Conservation (phyloP, 2,329 filamentous ascomycete genomes). For the Xylariales sp. region DNA sequence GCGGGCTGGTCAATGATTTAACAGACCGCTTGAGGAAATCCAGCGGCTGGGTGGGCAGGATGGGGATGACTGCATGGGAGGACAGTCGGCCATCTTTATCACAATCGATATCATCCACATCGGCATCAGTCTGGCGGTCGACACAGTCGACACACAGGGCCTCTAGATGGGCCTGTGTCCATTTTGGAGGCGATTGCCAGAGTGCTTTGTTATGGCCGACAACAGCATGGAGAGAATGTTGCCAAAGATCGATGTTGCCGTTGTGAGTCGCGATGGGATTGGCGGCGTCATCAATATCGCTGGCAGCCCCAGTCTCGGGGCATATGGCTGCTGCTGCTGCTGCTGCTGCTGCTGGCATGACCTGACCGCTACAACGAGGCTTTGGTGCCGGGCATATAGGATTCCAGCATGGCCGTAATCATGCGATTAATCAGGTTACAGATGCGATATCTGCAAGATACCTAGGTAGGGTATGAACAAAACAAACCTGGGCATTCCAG, state of each 20-base stretch:
- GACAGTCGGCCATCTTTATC: neutral
- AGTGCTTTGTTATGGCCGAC: constrained; percentile 21
- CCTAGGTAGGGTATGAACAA: too few species aligned
- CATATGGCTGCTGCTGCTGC: neutral
- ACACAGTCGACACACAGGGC: constrained; percentile 29
- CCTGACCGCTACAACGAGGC: too few species aligned
- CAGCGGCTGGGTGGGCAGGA: neutral
- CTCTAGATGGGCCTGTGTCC: constrained; percentile 23
- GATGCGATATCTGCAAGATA: too few species aligned
- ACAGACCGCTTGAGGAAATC: constrained; percentile 1
- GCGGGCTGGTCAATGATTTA: neutral
- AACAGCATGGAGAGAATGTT: constrained; percentile 28
- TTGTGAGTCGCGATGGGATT: neutral
- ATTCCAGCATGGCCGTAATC: too few species aligned
- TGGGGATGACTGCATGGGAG: constrained; percentile 20
- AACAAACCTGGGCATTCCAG: too few species aligned
- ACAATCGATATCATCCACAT: neutral
- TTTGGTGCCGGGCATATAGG: too few species aligned
- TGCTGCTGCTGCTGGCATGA: too few species aligned
- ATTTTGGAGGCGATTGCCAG: constrained; percentile 13
- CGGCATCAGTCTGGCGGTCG: constrained; percentile 12
- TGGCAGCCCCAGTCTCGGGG: neutral
- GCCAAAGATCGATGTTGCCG: constrained; percentile 16
- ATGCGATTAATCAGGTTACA: too few species aligned
- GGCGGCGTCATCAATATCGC: neutral